Base-by-base conservation (phyloP, 208 protist species). In the Strigomonas galati region DNA sequence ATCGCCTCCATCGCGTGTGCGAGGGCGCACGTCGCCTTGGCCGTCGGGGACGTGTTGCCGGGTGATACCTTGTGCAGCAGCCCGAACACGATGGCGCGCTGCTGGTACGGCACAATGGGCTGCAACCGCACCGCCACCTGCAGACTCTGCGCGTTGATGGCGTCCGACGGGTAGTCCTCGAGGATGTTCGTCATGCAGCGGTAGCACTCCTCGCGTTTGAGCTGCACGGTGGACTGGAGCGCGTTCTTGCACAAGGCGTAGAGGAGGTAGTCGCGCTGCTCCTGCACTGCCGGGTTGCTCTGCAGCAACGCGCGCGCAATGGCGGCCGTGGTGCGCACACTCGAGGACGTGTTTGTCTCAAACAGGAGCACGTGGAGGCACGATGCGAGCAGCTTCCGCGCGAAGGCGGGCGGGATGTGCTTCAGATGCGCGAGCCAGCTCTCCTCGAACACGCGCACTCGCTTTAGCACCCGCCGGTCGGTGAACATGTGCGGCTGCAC, bases 161-260 rank as follows among this genome's bases (percentile, higher is more conserved):
- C 23, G 15, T 60, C 37, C 15, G 58, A 63, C 27, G 68, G 72
- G 21, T 69, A 61, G 55, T 86, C 84, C 63, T 93, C 87, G 23
- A 90, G 68, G 24, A 91, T 67, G n/a, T 69, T 61, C 28, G 74
- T 84, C n/a, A 93, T 71, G 26, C 69, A 67, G 17, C 60, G 62
- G 58, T 81, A 85, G 71, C 82, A 89, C 15, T 72, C 72, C 69
- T 84, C 80, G 26, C 87, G 87, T 55, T 78, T 65, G n/a, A 46
- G 40, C 23, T 28, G 32, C 15, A 24, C 6, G 21, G 53, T 30
- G 17, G 67, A 51, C 40, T 73, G 69, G 12, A 74, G 57, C 3
- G 73, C 75, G 60, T 81, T 89, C 35, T 83, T 44, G 61, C 77
- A 70, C 28, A 95, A 70, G 23, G 78, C 83, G 69, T 95, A 92